Percentiles rank a stretch among this genome's conserved stretches.
Evolutionary conservation across 2,329 filamentous ascomycete species (phyloP).

Genomic region (Fusarium continuum): DNA sequence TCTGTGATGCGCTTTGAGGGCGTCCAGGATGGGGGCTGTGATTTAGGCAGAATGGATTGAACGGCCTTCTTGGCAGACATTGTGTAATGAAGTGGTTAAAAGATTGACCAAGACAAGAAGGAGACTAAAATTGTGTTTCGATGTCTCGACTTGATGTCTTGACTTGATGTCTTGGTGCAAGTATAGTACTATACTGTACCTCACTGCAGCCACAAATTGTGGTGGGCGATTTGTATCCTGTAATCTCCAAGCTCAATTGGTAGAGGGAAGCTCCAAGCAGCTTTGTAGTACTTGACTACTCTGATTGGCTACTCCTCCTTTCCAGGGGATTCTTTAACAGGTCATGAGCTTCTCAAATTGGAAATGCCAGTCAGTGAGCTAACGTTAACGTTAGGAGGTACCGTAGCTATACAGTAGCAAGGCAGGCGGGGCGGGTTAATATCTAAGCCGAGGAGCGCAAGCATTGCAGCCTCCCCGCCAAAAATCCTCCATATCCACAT

Average conservation of each 20-base stretch:
- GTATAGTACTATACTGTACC: too few species aligned
- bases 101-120: neutral
- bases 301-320: conserved; percentile 7
- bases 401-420: neutral
- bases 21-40: conserved; percentile 64
- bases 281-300: neutral
- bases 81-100: neutral
- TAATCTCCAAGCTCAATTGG: neutral
- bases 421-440: conserved; percentile 43
- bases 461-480: conserved; percentile 46
- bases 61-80: conserved; percentile 22
- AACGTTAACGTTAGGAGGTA: neutral
- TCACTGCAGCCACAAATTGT: conserved; percentile 3
- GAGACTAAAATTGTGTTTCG: neutral
- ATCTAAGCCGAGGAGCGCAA: conserved; percentile 31
- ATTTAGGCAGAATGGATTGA: conserved; percentile 30
- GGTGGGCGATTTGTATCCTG: neutral
- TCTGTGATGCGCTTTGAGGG: conserved; percentile 79
- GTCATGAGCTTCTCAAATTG: conserved; percentile 12
- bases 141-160: neutral
- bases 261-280: conserved; percentile 5
- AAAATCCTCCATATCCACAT: conserved; percentile 43
- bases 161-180: neutral
- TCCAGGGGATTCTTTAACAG: conserved; percentile 14
- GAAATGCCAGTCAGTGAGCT: too few species aligned